Base-by-base conservation (phyloP, 345 rosid genomes). In the Syzygium grande region DNA sequence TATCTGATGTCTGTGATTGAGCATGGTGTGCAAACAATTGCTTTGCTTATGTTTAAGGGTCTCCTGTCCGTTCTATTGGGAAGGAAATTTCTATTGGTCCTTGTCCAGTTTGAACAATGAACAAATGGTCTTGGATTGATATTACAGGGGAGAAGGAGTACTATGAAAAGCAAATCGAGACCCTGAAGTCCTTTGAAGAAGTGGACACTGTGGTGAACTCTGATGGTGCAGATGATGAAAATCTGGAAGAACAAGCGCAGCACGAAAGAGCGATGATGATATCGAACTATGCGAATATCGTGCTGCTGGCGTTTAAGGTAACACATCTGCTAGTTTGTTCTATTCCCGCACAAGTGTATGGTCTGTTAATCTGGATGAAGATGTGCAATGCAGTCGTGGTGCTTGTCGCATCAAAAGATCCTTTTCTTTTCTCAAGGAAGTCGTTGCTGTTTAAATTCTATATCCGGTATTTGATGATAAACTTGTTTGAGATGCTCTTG, bases 241-340 rank as follows among this genome's bases (percentile, higher is more conserved):
- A 84, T 19, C 86, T 38, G 6, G 89, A 87, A 73, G 98, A 93
- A 83, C 92, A 91, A 88, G 88, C 25, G 34, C 90, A 94, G 87
- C 93, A 93, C 19, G 99, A 97, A 68, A 86, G 88, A 86, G 98
- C 98, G 13, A 97, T 97, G 98, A 93, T 85, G 90, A 91, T 97
- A 84, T 97, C 98, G 1, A 97, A 97, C 83, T 94, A 88, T 88
- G 96, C 98, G 15, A 97, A 97, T 92, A 61, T 97, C 54, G 21
- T 96, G 51, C 90, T 97, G 84, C 92, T 97, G 88, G 93, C 92
- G 29, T 88, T 95, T 56, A 96, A 97, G 99, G 99, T 94, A 85
- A 87, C 38, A 49, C 80, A 34, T 73, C 49, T 22, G 4, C 80
- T 19, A 19, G 79, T 17, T 17, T 68, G 80, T 34, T 34, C 23